Conservation (phyloP, 805 yeast species). For the Candida xiaguanensis region DNA sequence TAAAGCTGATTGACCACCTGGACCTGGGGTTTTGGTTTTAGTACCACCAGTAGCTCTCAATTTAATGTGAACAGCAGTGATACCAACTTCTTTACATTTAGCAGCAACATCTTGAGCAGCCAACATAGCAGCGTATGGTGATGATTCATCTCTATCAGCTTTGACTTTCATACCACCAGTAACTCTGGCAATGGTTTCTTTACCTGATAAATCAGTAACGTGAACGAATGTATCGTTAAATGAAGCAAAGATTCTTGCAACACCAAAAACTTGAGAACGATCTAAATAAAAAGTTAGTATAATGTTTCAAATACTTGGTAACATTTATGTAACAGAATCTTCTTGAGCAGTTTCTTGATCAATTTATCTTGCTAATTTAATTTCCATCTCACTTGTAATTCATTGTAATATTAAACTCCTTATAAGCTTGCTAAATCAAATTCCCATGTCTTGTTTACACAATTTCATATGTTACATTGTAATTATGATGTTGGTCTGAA, state of each 20-base stretch:
- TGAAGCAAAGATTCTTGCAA: slow-evolving; percentile 99
- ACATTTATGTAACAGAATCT: not conserved
- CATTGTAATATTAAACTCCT: no score
- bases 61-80: slow-evolving; percentile 98
- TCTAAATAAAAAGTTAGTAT: slow-evolving; percentile 40
- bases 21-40: slow-evolving; percentile 99
- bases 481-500: slow-evolving; percentile 7
- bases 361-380: no score
- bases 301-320: no score
- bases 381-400: not conserved
- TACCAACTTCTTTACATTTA: slow-evolving; percentile 99
- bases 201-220: slow-evolving; percentile 98
- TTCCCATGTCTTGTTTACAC: no score
- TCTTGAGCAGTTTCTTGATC: no score
- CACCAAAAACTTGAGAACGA: slow-evolving; percentile 99
- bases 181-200: slow-evolving; percentile 99
- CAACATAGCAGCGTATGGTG: slow-evolving; percentile 99
- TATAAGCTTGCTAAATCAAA: no score
- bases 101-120: slow-evolving; percentile 99
- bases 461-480: not conserved
- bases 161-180: slow-evolving; percentile 99
- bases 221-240: slow-evolving; percentile 99
- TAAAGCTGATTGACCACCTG: slow-evolving; percentile 99
- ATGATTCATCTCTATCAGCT: slow-evolving; percentile 99
- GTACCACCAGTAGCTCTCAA: slow-evolving; percentile 99